phyloP scores from a whole-genome alignment of 345 rosid species.

The Syzygium jambos region DNA sequence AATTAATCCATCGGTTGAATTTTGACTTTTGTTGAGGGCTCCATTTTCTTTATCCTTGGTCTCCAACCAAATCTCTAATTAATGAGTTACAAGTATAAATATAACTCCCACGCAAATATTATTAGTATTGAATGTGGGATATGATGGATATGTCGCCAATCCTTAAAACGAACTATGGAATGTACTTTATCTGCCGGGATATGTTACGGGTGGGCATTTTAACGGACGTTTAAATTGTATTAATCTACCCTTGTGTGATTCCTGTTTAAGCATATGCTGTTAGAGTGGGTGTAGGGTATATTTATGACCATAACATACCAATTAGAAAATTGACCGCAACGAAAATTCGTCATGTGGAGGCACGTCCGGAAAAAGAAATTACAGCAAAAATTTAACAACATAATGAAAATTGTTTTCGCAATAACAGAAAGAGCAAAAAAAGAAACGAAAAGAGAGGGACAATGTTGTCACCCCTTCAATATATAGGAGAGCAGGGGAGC shows the following conservation, averaged over 20 bases:
- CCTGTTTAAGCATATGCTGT: no score
- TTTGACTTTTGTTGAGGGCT: background rate
- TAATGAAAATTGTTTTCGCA: background rate
- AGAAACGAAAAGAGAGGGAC: background rate
- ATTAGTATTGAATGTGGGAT: background rate
- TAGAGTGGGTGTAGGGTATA: no score
- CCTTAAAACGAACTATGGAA: no score
- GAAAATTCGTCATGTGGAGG: background rate
- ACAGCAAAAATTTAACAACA: background rate
- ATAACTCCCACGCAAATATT: background rate
- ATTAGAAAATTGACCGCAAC: background rate
- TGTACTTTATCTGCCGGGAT: no score
- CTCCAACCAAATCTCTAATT: background rate
- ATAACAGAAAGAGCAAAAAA: background rate
- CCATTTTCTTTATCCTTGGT: background rate
- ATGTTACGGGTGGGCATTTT: no score
- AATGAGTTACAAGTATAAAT: background rate
- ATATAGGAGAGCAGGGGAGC: background rate
- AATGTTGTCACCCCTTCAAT: background rate
- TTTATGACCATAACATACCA: rapidly evolving
- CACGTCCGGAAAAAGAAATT: rapidly evolving
- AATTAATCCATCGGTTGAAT: background rate
- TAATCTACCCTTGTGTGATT: no score
- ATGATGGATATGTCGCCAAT: no score
- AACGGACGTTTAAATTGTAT: no score